phyloP scores from a whole-genome alignment of 2,329 filamentous ascomycete genomes.

The Dactylellina parvicollis region DNA sequence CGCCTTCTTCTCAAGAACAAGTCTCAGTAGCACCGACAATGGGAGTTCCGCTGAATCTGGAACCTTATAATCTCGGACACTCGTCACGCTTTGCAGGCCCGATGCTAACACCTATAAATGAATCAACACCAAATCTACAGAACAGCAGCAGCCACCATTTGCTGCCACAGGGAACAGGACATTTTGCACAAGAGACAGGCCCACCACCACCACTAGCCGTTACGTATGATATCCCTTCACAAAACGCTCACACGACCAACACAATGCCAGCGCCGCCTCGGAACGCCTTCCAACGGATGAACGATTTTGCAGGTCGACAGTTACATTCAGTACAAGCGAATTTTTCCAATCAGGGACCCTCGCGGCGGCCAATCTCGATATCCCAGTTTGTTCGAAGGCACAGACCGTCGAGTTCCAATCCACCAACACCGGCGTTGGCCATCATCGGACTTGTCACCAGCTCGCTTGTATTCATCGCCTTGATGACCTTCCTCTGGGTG shows the following conservation, averaged over 20 bases:
- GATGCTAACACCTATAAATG: constrained; percentile 31
- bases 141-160: constrained; percentile 1
- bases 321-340: constrained; percentile 21
- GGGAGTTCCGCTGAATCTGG: constrained; percentile 23
- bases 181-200: background rate
- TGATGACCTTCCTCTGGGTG: constrained; percentile 43
- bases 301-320: constrained; percentile 18
- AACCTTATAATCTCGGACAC: constrained; percentile 21
- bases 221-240: constrained; percentile 23
- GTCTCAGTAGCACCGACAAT: constrained; percentile 13
- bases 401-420: constrained; percentile 15
- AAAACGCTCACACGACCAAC: constrained; percentile 13
- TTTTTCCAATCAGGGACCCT: constrained; percentile 9
- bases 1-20: constrained; percentile 24
- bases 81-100: constrained; percentile 21
- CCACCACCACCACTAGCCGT: background rate
- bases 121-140: constrained; percentile 32
- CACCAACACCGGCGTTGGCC: constrained; percentile 44
- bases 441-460: constrained; percentile 48
- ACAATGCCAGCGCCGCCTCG: constrained; percentile 21
- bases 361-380: constrained; percentile 30
- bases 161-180: background rate
- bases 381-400: constrained; percentile 37
- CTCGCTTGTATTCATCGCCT: constrained; percentile 37
- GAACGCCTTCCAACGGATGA: constrained; percentile 37